Percentiles rank a stretch among this genome's conserved stretches.
Conservation (phyloP, 148 eudicot genomes). For the Cornus florida region DNA sequence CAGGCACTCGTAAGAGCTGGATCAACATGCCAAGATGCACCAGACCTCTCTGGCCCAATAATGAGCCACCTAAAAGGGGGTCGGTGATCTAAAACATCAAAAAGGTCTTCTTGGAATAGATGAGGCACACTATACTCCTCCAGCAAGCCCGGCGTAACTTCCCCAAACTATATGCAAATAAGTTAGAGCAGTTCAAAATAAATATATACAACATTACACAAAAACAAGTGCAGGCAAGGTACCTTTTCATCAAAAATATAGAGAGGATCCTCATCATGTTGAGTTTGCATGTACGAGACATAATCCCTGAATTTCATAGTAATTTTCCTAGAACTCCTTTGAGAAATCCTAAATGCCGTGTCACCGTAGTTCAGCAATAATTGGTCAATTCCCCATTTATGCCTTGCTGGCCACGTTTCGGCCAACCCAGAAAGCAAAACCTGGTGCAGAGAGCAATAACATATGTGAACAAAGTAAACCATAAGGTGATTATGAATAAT, state of each 20-base stretch:
- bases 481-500: neutral
- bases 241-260: constrained; percentile 97
- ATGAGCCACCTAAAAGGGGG: constrained; percentile 95
- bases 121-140: constrained; percentile 89
- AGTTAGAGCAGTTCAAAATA: constrained; percentile 4
- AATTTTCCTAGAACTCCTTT: constrained; percentile 64
- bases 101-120: constrained; percentile 83
- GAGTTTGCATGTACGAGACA: constrained; percentile 73
- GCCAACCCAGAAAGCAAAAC: constrained; percentile 76
- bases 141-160: constrained; percentile 73
- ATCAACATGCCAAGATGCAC: constrained; percentile 99
- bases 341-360: constrained; percentile 73
- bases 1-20: constrained; percentile 99
- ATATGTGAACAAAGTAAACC: neutral
- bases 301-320: constrained; percentile 67
- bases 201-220: neutral
- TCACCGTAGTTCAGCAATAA: constrained; percentile 69
- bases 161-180: constrained; percentile 75
- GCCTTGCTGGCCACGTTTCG: constrained; percentile 81
- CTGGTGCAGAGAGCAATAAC: constrained; percentile 38
- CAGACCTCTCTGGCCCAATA: constrained; percentile 98
- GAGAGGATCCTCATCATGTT: constrained; percentile 97
- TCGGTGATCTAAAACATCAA: constrained; percentile 77
- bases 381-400: constrained; percentile 71
- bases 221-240: neutral